Conservation (phyloP, 345 rosid species). For the Zanthoxylum bungeanum region DNA sequence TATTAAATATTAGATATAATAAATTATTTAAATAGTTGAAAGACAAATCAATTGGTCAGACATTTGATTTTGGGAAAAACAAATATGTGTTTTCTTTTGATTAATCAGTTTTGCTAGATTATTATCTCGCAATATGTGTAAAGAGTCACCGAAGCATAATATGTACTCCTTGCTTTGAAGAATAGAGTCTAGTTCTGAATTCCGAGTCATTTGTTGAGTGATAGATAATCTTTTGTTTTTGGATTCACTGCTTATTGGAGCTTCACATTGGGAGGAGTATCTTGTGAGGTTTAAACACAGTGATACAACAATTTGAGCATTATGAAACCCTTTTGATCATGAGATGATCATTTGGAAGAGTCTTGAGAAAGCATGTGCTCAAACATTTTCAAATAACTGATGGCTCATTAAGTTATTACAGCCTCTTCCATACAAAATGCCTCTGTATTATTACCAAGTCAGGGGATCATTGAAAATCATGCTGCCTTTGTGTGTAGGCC, state of each 20-base stretch:
- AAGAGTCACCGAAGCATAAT: background rate
- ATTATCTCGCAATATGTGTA: background rate
- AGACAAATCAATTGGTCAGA: too few species aligned
- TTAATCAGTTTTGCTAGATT: background rate
- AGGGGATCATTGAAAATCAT: too few species aligned
- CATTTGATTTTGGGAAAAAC: too few species aligned
- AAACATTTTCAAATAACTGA: background rate
- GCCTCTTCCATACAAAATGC: too few species aligned
- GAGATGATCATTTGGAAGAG: slow-evolving; percentile 26
- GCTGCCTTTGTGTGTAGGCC: too few species aligned
- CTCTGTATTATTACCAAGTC: too few species aligned
- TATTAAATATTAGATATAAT: too few species aligned
- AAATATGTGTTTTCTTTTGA: background rate
- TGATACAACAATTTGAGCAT: slow-evolving; percentile 47
- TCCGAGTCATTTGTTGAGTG: too few species aligned
- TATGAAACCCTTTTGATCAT: slow-evolving; percentile 24
- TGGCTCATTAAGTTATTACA: background rate
- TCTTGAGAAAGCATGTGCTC: slow-evolving; percentile 17
- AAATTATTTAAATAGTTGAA: background rate
- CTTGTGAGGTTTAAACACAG: slow-evolving; percentile 58
- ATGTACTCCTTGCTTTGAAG: background rate
- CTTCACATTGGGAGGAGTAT: slow-evolving; percentile 39
- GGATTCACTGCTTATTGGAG: slow-evolving; percentile 52
- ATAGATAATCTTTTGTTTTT: too few species aligned
- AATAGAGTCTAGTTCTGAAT: too few species aligned